These are phyloP conservation scores for Uronychia setigera DNA, from an alignment of 73 alveolate species.

Conservation along the genomic window DNA sequence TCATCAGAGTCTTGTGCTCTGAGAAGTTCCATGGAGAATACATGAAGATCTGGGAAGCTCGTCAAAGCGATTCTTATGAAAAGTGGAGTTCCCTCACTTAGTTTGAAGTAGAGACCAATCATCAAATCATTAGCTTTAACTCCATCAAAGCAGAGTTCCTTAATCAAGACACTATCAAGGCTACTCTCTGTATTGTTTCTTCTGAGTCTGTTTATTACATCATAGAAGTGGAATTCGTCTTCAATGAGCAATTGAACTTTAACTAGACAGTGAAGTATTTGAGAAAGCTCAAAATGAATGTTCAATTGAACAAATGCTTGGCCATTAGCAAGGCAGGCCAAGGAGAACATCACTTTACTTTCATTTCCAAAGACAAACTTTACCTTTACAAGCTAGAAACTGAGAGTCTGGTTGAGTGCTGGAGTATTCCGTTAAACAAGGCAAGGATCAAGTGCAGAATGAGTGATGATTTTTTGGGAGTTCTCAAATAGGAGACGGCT, in stretches of 20 bases:
- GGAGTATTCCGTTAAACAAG: slow-evolving; percentile 7
- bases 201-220: background rate
- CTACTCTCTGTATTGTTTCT: background rate
- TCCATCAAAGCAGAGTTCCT: background rate
- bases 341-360: background rate
- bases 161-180: background rate
- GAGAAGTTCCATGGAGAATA: slow-evolving; percentile 2
- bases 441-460: slow-evolving; percentile 9
- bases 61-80: slow-evolving; percentile 5
- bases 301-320: background rate
- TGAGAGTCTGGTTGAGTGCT: background rate
- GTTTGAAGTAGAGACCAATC: background rate
- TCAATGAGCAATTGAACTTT: background rate
- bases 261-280: slow-evolving; percentile 10
- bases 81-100: slow-evolving; percentile 9
- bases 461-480: slow-evolving; percentile 33
- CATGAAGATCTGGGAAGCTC: slow-evolving; percentile 16
- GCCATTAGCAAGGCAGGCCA: background rate
- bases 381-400: background rate
- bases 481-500: slow-evolving; percentile 11
- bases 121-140: background rate
- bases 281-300: slow-evolving; percentile 17
- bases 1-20: slow-evolving; percentile 14
- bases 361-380: background rate
- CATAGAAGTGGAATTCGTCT: background rate